Conservation (phyloP, 805 yeast species). For the Yamadazyma endophytica region DNA sequence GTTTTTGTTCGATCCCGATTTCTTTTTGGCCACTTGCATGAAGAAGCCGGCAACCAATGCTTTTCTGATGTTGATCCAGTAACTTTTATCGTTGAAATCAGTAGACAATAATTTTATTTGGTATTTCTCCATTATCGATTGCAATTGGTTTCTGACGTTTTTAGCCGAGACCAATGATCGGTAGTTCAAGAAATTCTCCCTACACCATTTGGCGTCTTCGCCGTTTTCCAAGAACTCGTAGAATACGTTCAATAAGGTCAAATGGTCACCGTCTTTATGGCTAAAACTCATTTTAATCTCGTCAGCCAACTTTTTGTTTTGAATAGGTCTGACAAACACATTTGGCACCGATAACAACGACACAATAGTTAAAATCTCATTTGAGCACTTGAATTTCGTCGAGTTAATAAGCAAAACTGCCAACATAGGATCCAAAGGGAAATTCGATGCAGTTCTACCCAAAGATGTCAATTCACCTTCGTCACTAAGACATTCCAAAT, state of each 20-base stretch:
- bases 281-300: conserved; percentile 85
- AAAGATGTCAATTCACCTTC: conserved; percentile 86
- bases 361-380: conserved; percentile 83
- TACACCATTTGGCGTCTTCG: conserved; percentile 88
- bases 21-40: conserved; percentile 96
- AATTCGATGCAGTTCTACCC: conserved; percentile 86
- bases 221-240: conserved; percentile 63
- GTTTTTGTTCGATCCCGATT: conserved; percentile 55
- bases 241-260: conserved; percentile 83
- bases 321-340: conserved; percentile 90
- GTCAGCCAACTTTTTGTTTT: conserved; percentile 85
- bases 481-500: conserved; percentile 83
- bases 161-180: conserved; percentile 84
- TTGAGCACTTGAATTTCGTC: conserved; percentile 79
- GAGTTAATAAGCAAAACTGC: conserved; percentile 91
- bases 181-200: conserved; percentile 80
- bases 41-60: conserved; percentile 92
- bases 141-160: conserved; percentile 79
- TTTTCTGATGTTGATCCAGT: conserved; percentile 75
- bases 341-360: conserved; percentile 90
- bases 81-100: conserved; percentile 52
- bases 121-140: conserved; percentile 75
- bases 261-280: conserved; percentile 92
- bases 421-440: conserved; percentile 93
- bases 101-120: conserved; percentile 72